A percentile compares a stretch with the other conserved stretches of the same genome.
Conservation (phyloP, 345 rosid genomes). For the Populus simonii region DNA sequence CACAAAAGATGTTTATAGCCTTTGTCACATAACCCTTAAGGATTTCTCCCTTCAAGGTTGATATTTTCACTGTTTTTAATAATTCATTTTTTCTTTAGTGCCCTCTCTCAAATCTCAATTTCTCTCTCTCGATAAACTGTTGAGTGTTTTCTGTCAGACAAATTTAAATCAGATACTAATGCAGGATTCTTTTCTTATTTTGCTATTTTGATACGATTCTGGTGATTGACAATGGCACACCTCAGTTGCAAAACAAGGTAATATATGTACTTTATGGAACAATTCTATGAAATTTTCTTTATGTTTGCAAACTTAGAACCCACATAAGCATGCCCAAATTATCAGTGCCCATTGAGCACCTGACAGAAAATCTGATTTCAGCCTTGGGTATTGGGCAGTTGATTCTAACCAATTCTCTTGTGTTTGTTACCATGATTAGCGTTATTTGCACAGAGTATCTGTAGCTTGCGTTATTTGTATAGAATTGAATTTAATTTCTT, state of each 20-base stretch:
- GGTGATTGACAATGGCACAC: slow-evolving; percentile 18
- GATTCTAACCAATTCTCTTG: not conserved
- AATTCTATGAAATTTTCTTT: not conserved
- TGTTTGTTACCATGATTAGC: not conserved
- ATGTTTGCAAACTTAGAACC: not conserved
- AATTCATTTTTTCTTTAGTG: not conserved
- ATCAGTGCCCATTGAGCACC: not conserved
- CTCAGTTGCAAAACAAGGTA: slow-evolving; percentile 75
- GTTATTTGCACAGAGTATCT: not conserved
- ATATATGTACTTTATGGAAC: slow-evolving; percentile 5
- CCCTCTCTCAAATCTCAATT: not conserved
- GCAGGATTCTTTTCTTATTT: slow-evolving; percentile 15
- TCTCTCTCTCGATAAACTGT: not conserved
- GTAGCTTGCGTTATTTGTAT: not conserved
- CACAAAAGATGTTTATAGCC: slow-evolving; percentile 59
- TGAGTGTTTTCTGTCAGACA: not conserved
- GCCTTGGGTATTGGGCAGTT: not conserved
- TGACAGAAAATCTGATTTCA: not conserved
- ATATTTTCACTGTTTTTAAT: not conserved
- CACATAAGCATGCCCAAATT: not conserved
- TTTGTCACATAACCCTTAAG: slow-evolving; percentile 85
- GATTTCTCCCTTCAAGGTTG: slow-evolving; percentile 98
- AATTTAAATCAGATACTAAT: slow-evolving; percentile 21
- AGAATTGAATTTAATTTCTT: slow-evolving; percentile 6
- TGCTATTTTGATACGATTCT: not conserved